Conservation (phyloP, 768 basidiomycete species). For the Lactarius sp. region DNA sequence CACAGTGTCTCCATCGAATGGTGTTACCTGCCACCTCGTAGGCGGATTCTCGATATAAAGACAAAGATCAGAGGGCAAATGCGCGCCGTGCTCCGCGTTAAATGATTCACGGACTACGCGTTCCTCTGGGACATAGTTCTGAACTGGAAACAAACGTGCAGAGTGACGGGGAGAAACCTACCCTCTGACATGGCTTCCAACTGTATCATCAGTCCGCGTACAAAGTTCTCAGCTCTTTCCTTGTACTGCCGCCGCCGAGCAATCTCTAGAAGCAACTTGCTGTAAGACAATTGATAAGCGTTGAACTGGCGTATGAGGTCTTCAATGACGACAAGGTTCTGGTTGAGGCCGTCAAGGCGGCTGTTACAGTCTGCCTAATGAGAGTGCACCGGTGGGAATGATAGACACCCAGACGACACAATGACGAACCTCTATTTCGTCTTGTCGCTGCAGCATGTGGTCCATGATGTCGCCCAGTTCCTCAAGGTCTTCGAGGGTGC, state of each 20-base stretch:
- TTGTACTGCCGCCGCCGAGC: constrained; percentile 61
- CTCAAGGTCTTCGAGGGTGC: constrained; percentile 60
- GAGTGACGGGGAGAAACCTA: constrained; percentile 29
- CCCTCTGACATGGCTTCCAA: constrained; percentile 65
- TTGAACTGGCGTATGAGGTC: constrained; percentile 62
- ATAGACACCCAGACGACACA: constrained; percentile 1
- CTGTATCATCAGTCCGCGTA: constrained; percentile 60
- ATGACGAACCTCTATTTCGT: constrained; percentile 55
- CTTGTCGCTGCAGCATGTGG: constrained; percentile 68
- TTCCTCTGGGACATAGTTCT: constrained; percentile 51
- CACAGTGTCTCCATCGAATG: constrained; percentile 47
- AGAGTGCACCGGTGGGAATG: background rate
- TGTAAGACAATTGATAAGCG: constrained; percentile 68
- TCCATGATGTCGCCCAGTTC: constrained; percentile 76
- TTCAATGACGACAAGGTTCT: constrained; percentile 56
- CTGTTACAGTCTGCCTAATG: constrained; percentile 48
- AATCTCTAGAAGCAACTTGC: constrained; percentile 69
- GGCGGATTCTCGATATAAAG: constrained; percentile 70
- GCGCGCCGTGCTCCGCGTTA: constrained; percentile 64
- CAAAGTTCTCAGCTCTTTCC: constrained; percentile 59
- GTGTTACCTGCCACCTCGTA: constrained; percentile 64
- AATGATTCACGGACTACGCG: constrained; percentile 57
- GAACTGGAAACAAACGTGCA: background rate
- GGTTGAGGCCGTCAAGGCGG: constrained; percentile 51
- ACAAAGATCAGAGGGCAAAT: constrained; percentile 77